Evolutionary conservation across 2,329 filamentous ascomycete species (phyloP).

Genomic region (Phaeosphaeria sp.): DNA sequence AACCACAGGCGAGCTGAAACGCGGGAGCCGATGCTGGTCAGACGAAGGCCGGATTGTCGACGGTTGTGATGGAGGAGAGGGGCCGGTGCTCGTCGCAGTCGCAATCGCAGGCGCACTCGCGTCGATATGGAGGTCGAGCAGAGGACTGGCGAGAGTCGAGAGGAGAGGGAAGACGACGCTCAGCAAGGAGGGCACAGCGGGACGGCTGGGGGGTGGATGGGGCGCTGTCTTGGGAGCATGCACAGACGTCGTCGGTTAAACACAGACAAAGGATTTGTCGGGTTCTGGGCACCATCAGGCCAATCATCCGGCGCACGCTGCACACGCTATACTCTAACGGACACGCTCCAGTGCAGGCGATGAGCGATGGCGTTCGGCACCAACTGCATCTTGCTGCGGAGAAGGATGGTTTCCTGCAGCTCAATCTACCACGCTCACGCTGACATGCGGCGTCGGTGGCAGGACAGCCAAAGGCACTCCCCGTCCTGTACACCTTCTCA

Average conservation of each 20-base stretch:
- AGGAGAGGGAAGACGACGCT: background rate
- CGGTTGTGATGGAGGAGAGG: background rate
- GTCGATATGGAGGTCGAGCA: background rate
- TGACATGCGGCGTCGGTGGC: background rate
- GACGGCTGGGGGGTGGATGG: background rate
- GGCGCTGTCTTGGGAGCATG: background rate
- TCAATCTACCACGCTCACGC: background rate
- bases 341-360: background rate
- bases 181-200: background rate
- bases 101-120: background rate
- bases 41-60: background rate
- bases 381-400: background rate
- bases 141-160: constrained; percentile 4
- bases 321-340: constrained; percentile 2
- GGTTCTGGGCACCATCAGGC: constrained; percentile 1
- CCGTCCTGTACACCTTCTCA: background rate
- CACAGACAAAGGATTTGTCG: constrained; percentile 1
- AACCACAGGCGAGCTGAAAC: background rate
- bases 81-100: background rate
- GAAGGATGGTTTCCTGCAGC: background rate
- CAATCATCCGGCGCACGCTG: background rate
- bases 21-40: background rate
- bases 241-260: background rate
- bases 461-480: background rate
- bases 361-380: background rate